A percentile compares a stretch with the other conserved stretches of the same genome.
Evolutionary conservation across 805 yeast genomes (phyloP).

Genomic region (Debaryomyces prosopidis): DNA sequence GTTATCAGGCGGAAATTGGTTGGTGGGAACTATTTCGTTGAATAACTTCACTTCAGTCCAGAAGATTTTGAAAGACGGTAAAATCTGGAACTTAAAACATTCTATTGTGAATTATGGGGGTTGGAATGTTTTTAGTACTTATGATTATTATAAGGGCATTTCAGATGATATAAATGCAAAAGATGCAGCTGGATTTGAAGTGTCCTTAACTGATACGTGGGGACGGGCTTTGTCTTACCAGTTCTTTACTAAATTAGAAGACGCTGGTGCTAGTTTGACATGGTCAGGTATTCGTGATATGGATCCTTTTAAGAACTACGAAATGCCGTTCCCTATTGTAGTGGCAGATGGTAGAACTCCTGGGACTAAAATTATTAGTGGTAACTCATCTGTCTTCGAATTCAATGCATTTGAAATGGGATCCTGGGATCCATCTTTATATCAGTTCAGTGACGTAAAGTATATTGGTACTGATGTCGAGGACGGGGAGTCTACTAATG

Average conservation of each 20-base stretch:
- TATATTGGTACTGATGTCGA: constrained; percentile 68
- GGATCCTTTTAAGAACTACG: constrained; percentile 24
- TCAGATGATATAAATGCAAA: constrained; percentile 30
- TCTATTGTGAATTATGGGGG: constrained; percentile 72
- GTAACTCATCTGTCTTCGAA: constrained; percentile 41
- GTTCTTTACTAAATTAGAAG: constrained; percentile 29
- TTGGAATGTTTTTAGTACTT: constrained; percentile 63
- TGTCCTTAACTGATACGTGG: constrained; percentile 44
- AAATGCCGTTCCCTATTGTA: constrained; percentile 43
- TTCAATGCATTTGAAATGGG: constrained; percentile 56
- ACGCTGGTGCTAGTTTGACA: constrained; percentile 28
- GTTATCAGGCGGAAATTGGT: constrained; percentile 62
- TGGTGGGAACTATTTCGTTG: constrained; percentile 63
- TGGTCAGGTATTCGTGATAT: constrained; percentile 32
- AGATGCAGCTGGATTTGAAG: constrained; percentile 37
- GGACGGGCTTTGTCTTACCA: constrained; percentile 43
- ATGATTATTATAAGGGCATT: constrained; percentile 44
- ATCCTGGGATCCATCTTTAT: constrained; percentile 80
- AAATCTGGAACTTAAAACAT: constrained; percentile 46
- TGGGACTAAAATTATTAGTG: constrained; percentile 25
- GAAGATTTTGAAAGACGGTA: constrained; percentile 24
- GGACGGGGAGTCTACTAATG: constrained; percentile 54
- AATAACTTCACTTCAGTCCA: constrained; percentile 59
- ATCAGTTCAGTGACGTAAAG: constrained; percentile 62
- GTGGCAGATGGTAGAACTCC: constrained; percentile 42